These are phyloP conservation scores for Xylariales sp. DNA, from an alignment of 2,329 filamentous ascomycete genomes.

Conservation along the genomic window DNA sequence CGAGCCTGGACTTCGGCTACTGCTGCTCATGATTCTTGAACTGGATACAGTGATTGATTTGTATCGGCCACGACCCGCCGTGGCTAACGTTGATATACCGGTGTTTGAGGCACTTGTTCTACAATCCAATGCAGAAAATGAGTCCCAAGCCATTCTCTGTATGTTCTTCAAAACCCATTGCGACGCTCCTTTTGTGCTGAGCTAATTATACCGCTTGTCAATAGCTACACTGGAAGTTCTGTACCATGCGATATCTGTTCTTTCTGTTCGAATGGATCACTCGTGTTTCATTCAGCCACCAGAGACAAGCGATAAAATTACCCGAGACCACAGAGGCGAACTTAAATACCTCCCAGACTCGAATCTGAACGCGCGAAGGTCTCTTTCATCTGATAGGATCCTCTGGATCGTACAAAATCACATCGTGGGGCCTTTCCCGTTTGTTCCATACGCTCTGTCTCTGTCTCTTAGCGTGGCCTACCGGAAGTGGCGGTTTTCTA, in stretches of 20 bases:
- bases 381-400: constrained; percentile 53
- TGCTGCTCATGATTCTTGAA: constrained; percentile 49
- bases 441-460: constrained; percentile 57
- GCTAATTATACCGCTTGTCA: no score
- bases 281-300: no score
- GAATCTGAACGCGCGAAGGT: constrained; percentile 51
- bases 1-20: constrained; percentile 55
- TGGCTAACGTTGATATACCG: constrained; percentile 47
- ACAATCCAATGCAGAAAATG: constrained; percentile 45
- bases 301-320: no score
- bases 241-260: constrained; percentile 60
- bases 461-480: constrained; percentile 59
- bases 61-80: constrained; percentile 51
- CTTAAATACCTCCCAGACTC: constrained; percentile 28
- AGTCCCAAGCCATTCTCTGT: constrained; percentile 47
- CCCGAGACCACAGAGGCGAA: no score
- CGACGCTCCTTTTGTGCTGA: no score
- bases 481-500: constrained; percentile 58
- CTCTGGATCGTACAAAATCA: constrained; percentile 46
- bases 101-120: constrained; percentile 55
- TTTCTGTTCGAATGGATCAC: constrained; percentile 54
- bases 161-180: no score
- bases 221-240: constrained; percentile 60
- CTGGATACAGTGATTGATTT: constrained; percentile 56
- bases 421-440: constrained; percentile 40